Conservation (phyloP, 2,329 filamentous ascomycete species). For the Coleophoma cylindrospora region DNA sequence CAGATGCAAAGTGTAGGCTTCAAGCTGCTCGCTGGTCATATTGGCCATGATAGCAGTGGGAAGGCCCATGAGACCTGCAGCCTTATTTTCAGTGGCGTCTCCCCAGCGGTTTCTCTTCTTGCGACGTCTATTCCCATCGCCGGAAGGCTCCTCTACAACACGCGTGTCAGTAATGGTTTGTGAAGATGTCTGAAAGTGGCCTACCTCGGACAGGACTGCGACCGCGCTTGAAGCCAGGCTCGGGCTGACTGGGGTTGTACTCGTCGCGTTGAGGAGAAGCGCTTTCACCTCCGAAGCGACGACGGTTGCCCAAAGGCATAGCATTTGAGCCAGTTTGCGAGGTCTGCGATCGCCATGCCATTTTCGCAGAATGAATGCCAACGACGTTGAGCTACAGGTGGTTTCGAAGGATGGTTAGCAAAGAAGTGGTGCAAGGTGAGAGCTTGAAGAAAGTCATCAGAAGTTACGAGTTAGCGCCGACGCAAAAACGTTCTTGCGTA, state of each 20-base stretch:
- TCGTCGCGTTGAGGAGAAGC: constrained; percentile 27
- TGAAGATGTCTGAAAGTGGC: constrained; percentile 23
- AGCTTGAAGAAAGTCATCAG: not conserved
- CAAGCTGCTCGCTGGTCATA: constrained; percentile 97
- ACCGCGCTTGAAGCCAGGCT: constrained; percentile 66
- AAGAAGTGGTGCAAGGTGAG: not conserved
- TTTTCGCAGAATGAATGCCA: constrained; percentile 27
- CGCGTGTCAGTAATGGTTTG: constrained; percentile 7
- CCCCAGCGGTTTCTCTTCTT: constrained; percentile 99
- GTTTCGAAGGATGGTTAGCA: not conserved
- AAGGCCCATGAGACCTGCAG: constrained; percentile 93
- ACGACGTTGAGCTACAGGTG: constrained; percentile 1
- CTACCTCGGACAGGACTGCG: constrained; percentile 82
- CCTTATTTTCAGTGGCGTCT: constrained; percentile 96
- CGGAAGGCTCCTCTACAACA: constrained; percentile 22
- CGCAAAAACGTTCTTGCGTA: not conserved
- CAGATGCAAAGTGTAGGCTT: constrained; percentile 92
- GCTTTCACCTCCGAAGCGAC: constrained; percentile 68
- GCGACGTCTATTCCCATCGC: constrained; percentile 77
- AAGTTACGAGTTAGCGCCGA: not conserved
- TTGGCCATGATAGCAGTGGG: constrained; percentile 94
- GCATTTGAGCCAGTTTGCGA: constrained; percentile 96
- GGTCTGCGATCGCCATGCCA: constrained; percentile 56
- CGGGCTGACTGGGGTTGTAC: constrained; percentile 20
- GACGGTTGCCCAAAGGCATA: constrained; percentile 82